Evolutionary conservation across 306 rosid species (phyloP), one percentile per base, ranked within the genome.

Genomic region (Geum urbanum): DNA sequence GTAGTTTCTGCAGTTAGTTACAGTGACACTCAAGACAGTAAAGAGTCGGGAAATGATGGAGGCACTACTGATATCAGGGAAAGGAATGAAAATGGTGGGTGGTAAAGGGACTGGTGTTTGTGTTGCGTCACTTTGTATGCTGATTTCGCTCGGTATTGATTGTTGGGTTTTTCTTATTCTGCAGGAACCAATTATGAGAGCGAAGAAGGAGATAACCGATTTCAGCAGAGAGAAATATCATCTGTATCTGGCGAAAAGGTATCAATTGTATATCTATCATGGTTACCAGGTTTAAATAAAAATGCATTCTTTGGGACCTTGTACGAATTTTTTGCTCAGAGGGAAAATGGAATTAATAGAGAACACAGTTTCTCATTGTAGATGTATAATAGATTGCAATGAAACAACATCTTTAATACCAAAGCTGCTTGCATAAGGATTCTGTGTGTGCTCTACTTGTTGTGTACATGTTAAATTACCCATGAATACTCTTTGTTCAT

Each of bases 61-160:
- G 56, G 50, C 62, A 64, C 70, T 37, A 78, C 69, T 69, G 78
- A 73, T 47, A 12, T 59, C 14, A 65, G 55, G 76, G 81, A 82
- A 74, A 80, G 77, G 72, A 84, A 66, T 72, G 78, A 69, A 75
- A 74, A 80, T 76, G 94, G 94, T 89, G 56, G 72, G 92, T 81
- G 56, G 3, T 69, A 13, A 43, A 63, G 59, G 46, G 27, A 35
- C 50, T 0, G 72, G 61, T 44, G n/a, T 44, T 56, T 68, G 57
- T 56, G 48, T 72, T 53, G 67, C 44, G 11, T 47, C 8, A 11
- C 41, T 53, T 69, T 66, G n/a, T 52, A 69, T 58, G 27, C 49
- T 63, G 40, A 69, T 68, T 56, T 70, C 66, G 72, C 67, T 32
- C 35, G 43, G 76, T 71, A 40, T 58, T 73, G 73, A 79, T 37